Base-by-base conservation (phyloP, 2,329 filamentous ascomycete species). In the Neophaeococcomyces aloes region DNA sequence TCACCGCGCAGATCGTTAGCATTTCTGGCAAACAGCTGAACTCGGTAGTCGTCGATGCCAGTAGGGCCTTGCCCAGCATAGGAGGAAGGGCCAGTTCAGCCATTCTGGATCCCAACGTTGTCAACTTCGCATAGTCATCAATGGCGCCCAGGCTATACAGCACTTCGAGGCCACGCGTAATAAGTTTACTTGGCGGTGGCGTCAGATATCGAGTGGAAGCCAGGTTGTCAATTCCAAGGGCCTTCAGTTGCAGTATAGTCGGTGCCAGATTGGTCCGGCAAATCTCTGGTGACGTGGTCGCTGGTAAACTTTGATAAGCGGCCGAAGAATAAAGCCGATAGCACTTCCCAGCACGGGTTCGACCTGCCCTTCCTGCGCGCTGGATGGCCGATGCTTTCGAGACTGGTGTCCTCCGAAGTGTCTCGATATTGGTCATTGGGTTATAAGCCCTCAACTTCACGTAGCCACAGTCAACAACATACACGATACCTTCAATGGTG, bases 311-410 rank as follows among this genome's bases (percentile, higher is more conserved):
- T 29, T 75, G 66, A 58, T 79, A 93, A 2, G 74, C 71, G 15
- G 77, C 66, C 64, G 95, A 85, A 0, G 87, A 93, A 61, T 93
- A 98, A 0, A 98, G 72, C 10, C 89, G 78, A 59, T 88, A 96
- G 61, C 91, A 98, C 65, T 96, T 98, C 1, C 91, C 91, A 0
- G 89, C 78, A 53, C 77, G 83, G 1, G 87, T 94, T 47, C 91
- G 79, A 1, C 91, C 91, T 2, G 91, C 89, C 59, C 91, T 78
- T 7, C 91, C 91, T 1, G 88, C 84, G 47, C 91, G 77, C 62
- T 96, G 91, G 1, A 81, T 83, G n/a, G 89, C 89, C 0, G 88
- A 88, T 4, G 91, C 89, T 65, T 91, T 88, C 3, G 89, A 95
- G 7, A 93, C 74, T 0, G 86, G 77, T 1, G 83, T 84, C 3